Conservation (phyloP, 2,329 filamentous ascomycete species). For the Nemania diffusa region DNA sequence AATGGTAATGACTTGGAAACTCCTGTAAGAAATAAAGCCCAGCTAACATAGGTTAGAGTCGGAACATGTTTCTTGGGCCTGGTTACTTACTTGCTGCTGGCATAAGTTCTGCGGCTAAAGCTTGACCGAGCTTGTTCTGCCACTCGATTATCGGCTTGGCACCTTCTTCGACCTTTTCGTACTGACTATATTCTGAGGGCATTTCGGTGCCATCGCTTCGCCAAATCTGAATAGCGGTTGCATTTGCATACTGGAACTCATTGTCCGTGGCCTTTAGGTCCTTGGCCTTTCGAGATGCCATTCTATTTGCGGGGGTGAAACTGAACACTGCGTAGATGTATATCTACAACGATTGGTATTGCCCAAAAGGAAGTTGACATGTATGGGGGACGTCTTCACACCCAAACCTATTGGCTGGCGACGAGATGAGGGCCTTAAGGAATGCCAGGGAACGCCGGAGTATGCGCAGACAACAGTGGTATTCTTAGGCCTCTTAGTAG, state of each 20-base stretch:
- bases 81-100: constrained; percentile 31
- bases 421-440: neutral
- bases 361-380: neutral
- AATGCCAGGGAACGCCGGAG: too few species aligned
- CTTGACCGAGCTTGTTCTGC: constrained; percentile 40
- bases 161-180: constrained; percentile 33
- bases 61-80: neutral
- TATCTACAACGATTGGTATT: neutral
- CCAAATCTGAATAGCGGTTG: constrained; percentile 23
- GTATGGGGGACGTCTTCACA: neutral
- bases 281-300: constrained; percentile 32
- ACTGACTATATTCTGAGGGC: constrained; percentile 32
- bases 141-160: constrained; percentile 34
- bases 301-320: neutral
- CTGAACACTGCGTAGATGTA: constrained; percentile 3
- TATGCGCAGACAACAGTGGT: too few species aligned
- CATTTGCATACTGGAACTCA: constrained; percentile 24
- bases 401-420: neutral
- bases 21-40: constrained; percentile 33
- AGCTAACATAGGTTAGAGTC: constrained; percentile 29
- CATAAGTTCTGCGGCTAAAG: constrained; percentile 35
- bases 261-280: constrained; percentile 28
- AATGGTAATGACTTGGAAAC: constrained; percentile 36
- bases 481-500: neutral
- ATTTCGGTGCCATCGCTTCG: constrained; percentile 37